Evolutionary conservation across 1,284 basidiomycete species (phyloP), one percentile per base, ranked within the genome.

Genomic region (Sporisorium exsertum): DNA sequence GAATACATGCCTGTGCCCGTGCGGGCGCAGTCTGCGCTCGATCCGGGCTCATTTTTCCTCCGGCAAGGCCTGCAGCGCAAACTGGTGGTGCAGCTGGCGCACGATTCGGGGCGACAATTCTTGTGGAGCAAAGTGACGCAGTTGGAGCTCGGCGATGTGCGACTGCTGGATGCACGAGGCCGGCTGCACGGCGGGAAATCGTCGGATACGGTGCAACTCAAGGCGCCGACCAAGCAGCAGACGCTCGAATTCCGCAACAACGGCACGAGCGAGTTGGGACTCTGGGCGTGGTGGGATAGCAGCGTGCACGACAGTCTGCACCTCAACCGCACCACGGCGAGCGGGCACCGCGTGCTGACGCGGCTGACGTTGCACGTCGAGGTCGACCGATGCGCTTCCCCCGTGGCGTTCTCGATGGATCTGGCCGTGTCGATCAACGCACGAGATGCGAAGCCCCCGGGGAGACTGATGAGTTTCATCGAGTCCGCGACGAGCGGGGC

Each of bases 1-100:
- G 89, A 92, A 60, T 98, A 97, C 85, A 86, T 88, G 35, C 91
- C 94, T 5, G 93, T 95, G 0, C 91, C 93, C 10, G 94, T 97
- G 1, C 87, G 94, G 46, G 91, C 92, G 5, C 89, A 91, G 66
- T 90, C 91, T n/a, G 87, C 88, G 60, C 87, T 94, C 40, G 94
- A 96, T 84, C 91, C 93, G 8, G 94, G 95, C 10, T 90, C 91
- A 51, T 96, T 97, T 85, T 91, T 91, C 72, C 88, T 98, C 18
- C 93, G 94, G 78, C 97, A 98, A 86, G 96, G 96, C 9, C 87
- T 98, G 24, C 96, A 99, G 84, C 89, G 97, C 26, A 91, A 93
- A 24, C 86, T 99, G 56, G 87, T 90, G 32, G 86, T 99, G 57
- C 89, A 89, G 1, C 87, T 98, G 32, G 91, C 90, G 16, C 95